Evolutionary conservation across 495 filamentous ascomycete species (phyloP).

Genomic region (Xylaria telfairii): DNA sequence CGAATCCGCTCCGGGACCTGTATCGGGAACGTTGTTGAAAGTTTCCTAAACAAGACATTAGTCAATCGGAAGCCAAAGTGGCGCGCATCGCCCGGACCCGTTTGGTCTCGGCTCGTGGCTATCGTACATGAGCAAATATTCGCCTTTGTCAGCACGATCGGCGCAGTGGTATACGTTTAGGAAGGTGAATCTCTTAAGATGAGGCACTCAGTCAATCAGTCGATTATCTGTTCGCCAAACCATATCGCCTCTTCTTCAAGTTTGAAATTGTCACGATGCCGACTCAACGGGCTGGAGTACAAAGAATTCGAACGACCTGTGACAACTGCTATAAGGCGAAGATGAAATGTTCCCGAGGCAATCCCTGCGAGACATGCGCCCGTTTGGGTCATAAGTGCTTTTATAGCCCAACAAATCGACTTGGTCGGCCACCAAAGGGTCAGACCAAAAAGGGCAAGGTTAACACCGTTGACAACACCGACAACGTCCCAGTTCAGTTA

Average conservation of each 20-base stretch:
- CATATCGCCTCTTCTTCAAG: not conserved
- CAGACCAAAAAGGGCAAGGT: conserved; percentile 7
- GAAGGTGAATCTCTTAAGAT: not conserved
- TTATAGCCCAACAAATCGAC: conserved; percentile 1
- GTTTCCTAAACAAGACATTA: conserved; percentile 1
- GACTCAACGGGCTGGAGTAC: not conserved
- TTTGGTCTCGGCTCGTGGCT: not conserved
- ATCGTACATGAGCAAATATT: not conserved
- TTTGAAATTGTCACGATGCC: not conserved
- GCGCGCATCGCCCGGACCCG: not conserved
- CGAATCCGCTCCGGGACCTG: conserved; percentile 2
- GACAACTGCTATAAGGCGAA: conserved; percentile 2
- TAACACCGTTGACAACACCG: not conserved
- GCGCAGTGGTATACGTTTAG: not conserved
- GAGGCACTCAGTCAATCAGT: conserved; percentile 4
- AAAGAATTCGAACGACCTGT: conserved; percentile 5
- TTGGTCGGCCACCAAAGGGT: conserved; percentile 4
- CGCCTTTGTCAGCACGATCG: conserved; percentile 3
- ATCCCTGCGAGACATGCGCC: conserved; percentile 5
- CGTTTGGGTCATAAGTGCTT: conserved; percentile 1
- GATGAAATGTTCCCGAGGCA: conserved; percentile 8
- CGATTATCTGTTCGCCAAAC: conserved; percentile 1
- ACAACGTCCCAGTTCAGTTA: not conserved
- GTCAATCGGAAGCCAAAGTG: conserved; percentile 2
- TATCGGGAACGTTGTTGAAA: not conserved